Percentiles rank a stretch among this genome's conserved stretches.
phyloP scores from a whole-genome alignment of 2,329 filamentous ascomycete species.

The Pseudohalonectria lignicola region DNA sequence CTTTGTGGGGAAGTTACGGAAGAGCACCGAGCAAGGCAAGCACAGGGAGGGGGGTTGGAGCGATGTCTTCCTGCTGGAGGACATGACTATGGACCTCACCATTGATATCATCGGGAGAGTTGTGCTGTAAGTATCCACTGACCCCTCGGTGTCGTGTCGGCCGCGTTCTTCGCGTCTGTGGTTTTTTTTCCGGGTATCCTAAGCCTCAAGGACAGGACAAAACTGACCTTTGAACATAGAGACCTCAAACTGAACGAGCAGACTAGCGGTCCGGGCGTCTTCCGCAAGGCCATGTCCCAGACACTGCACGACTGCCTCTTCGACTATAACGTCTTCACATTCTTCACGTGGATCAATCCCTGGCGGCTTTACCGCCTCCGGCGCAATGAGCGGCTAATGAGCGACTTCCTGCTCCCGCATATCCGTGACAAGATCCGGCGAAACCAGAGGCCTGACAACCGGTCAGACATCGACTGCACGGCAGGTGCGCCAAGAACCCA shows the following conservation, averaged over 20 bases:
- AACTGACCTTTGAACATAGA: too few relatives aligned
- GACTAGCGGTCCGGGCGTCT: neutral
- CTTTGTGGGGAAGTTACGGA: neutral
- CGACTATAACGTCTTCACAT: neutral
- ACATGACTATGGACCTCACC: neutral
- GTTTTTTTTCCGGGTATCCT: too few relatives aligned
- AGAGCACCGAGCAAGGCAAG: too few relatives aligned
- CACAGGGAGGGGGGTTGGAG: neutral
- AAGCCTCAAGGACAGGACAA: too few relatives aligned
- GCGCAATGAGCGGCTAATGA: neutral
- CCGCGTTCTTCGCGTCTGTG: too few relatives aligned
- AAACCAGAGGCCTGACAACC: too few relatives aligned
- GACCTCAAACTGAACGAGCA: neutral
- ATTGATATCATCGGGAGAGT: neutral
- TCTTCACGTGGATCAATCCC: neutral
- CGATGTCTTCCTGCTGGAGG: neutral
- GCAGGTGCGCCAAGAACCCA: too few relatives aligned
- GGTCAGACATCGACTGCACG: too few relatives aligned
- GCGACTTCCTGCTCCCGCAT: neutral
- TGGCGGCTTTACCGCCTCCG: neutral
- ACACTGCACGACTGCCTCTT: neutral
- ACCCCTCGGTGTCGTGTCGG: too few relatives aligned
- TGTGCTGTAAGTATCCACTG: neutral
- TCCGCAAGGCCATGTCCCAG: neutral
- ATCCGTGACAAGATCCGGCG: neutral